Base-by-base conservation (phyloP, 257 asterid species). In the Haberlea rhodopensis region DNA sequence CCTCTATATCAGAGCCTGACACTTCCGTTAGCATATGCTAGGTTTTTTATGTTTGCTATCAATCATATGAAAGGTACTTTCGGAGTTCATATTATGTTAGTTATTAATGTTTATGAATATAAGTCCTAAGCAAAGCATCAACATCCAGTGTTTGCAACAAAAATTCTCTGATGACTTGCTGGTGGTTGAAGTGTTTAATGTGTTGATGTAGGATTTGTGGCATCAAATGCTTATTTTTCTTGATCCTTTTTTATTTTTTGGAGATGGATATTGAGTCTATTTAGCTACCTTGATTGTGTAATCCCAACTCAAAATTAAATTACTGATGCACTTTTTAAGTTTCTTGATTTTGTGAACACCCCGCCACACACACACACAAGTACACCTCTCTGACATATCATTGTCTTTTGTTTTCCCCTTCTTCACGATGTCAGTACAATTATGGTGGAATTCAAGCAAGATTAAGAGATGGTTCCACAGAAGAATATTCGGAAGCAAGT, bases 401-500 rank as follows among this genome's bases (percentile, higher is more conserved):
- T 61, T 55, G 15, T 32, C 40, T 55, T 55, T 57, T 28, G 43
- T 57, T 23, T 8, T n/a, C 28, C 4, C 54, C 11, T 11, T 65
- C 66, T 40, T 62, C 27, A 48, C 64, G 51, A 67, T 65, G 64
- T 45, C 60, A 92, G 99, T 85, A 89, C 85, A 92, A 92, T 71
- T 92, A 82, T 75, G 96, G 97, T 46, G 99, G 99, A 66, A 92
- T 92, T 75, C 95, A 71, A 85, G 96, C 94, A 69, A 81, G 77
- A 73, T 26, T 71, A 67, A 71, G 79, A 58, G 90, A 73, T 62
- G 73, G 66, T 63, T 66, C 90, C 52, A 58, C 75, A 54, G 90
- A 87, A 75, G 89, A 78, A 62, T 52, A 68, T 62, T 60, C 76
- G 34, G 71, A 74, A 70, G 75, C 74, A 71, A 71, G 70, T 73